Percentiles rank a stretch among this genome's conserved stretches.
Conservation (phyloP, 805 yeast species). For the Pichia cabralensis region DNA sequence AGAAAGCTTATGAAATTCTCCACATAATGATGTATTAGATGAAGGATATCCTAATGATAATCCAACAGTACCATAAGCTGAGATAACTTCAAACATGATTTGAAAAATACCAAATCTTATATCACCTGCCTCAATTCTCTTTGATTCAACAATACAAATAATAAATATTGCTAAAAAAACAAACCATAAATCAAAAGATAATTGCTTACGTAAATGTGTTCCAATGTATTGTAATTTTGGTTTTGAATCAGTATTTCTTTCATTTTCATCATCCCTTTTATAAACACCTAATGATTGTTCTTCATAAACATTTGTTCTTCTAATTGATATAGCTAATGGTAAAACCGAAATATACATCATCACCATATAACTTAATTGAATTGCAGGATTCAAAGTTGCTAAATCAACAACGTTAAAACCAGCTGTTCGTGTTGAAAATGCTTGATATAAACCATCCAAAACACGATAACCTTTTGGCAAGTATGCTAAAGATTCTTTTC, state of each 20-base stretch:
- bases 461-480: conserved; percentile 61
- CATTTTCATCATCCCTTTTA: conserved; percentile 21
- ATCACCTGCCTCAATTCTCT: conserved; percentile 37
- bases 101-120: conserved; percentile 55
- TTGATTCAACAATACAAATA: conserved; percentile 79
- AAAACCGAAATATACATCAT: conserved; percentile 98
- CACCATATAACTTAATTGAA: conserved; percentile 84
- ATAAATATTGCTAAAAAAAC: conserved; percentile 77
- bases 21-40: conserved; percentile 59
- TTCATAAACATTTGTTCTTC: conserved; percentile 96
- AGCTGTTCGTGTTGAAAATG: conserved; percentile 88
- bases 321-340: conserved; percentile 91
- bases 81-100: conserved; percentile 76
- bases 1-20: conserved; percentile 59
- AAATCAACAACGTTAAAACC: conserved; percentile 75
- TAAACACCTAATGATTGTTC: conserved; percentile 96
- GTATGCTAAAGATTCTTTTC: conserved; percentile 37
- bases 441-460: conserved; percentile 80
- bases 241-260: conserved; percentile 19
- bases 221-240: conserved; percentile 60
- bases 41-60: conserved; percentile 76
- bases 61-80: conserved; percentile 97
- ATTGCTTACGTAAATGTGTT: conserved; percentile 81
- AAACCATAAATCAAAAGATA: conserved; percentile 93
- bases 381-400: conserved; percentile 70